Percentiles rank a stretch among this genome's conserved stretches.
Conservation (phyloP, 148 eudicot species). For the Fallopia convolvulus region DNA sequence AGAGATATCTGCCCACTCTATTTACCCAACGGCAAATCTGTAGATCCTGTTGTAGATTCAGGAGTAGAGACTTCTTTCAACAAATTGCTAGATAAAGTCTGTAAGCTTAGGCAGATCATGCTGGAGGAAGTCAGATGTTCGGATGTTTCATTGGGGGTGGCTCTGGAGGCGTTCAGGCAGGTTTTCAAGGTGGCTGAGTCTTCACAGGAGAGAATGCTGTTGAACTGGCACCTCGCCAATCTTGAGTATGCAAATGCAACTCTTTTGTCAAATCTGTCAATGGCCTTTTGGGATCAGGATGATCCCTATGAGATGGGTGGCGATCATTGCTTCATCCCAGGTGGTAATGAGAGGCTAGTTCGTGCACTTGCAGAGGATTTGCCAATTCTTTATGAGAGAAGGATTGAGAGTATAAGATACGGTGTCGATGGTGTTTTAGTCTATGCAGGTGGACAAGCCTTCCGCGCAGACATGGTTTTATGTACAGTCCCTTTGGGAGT, state of each 20-base stretch:
- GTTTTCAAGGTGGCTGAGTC: conserved; percentile 69
- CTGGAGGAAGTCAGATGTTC: conserved; percentile 70
- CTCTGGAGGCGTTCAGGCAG: conserved; percentile 72
- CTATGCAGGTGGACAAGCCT: conserved; percentile 64
- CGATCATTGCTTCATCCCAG: conserved; percentile 94
- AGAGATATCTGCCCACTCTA: conserved; percentile 92
- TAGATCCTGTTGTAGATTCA: conserved; percentile 67
- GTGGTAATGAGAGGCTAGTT: conserved; percentile 85
- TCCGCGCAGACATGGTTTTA: conserved; percentile 79
- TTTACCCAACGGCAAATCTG: conserved; percentile 73
- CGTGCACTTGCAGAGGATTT: conserved; percentile 77
- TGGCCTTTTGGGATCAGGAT: conserved; percentile 98
- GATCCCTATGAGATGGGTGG: conserved; percentile 98
- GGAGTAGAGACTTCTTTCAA: conserved; percentile 67
- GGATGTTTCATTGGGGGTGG: conserved; percentile 78
- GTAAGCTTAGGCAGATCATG: conserved; percentile 91
- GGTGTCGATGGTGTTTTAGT: conserved; percentile 81
- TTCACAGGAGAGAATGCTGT: conserved; percentile 68
- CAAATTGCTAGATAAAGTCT: conserved; percentile 90
- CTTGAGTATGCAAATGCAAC: conserved; percentile 92
- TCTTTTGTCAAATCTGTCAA: conserved; percentile 69
- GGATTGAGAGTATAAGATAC: conserved; percentile 56
- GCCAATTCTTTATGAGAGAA: conserved; percentile 57
- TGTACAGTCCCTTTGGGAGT: conserved; percentile 92
- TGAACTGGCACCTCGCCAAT: conserved; percentile 97